These are phyloP conservation scores for Nakazawaea wyomingensis DNA, from an alignment of 805 yeast species.

Conservation along the genomic window DNA sequence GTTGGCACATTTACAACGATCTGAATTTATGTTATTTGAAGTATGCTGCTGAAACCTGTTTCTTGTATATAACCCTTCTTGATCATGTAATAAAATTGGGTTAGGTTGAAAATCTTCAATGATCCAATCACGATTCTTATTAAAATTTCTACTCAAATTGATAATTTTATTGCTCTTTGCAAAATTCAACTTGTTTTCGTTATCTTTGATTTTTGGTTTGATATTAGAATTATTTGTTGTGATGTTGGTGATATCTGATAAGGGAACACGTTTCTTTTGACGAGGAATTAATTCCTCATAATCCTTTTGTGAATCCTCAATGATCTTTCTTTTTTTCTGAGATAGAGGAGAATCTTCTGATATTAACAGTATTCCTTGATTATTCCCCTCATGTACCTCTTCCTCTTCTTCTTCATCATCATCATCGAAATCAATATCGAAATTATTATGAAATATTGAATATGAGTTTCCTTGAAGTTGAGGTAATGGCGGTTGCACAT, in stretches of 20 bases:
- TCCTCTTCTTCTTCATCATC: neutral
- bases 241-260: constrained; percentile 7
- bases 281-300: constrained; percentile 1
- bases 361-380: neutral
- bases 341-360: constrained; percentile 5
- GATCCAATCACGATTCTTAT: constrained; percentile 25
- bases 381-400: neutral
- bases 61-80: constrained; percentile 20
- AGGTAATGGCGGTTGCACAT: neutral
- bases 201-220: neutral
- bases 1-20: constrained; percentile 6
- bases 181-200: neutral
- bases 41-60: constrained; percentile 13
- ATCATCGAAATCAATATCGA: constrained; percentile 7
- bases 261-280: constrained; percentile 4
- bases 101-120: constrained; percentile 32
- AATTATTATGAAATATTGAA: constrained; percentile 8
- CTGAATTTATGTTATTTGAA: neutral
- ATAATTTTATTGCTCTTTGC: constrained; percentile 1
- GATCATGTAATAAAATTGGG: constrained; percentile 20
- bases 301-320: constrained; percentile 9
- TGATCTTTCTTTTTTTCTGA: constrained; percentile 1
- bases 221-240: too few relatives aligned
- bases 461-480: neutral
- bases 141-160: constrained; percentile 24